Base-by-base conservation (phyloP, 306 rosid genomes). In the Lathyrus sativus region DNA sequence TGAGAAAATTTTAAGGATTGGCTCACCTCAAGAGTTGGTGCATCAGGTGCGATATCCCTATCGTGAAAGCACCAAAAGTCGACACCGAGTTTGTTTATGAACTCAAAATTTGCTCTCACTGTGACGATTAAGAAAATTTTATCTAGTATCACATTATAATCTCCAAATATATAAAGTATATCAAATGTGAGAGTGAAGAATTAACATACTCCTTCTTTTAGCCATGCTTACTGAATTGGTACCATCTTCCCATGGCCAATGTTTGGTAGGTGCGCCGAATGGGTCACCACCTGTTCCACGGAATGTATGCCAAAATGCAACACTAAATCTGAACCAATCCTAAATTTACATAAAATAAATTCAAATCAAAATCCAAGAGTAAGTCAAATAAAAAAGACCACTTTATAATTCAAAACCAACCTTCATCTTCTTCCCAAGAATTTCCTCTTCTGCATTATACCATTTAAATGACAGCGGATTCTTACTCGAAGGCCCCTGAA, bases 161-260 rank as follows among this genome's bases (percentile, higher is more conserved):
- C 0, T 59, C 8, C 53, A 65, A 26, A 57, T 50, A 57, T 50
- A 55, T 49, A 26, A 64, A 48, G 46, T 50, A 56, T 48, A 61
- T 11, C 70, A 72, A 59, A 33, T 3, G 22, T 38, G 48, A 64
- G 48, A 10, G 48, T 42, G 17, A 48, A 43, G 14, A 39, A 46
- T 45, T 50, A 70, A 29, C 96, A 11, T 82, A 92, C 97, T 90
- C 83, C 99, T 89, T 83, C 95, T 84, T 84, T 88, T 93, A 28
- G 99, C 96, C 95, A 93, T 93, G 57, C 74, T 86, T 73, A 93
- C 13, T 57, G 97, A 88, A 75, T 93, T 90, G 65, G 97, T 88
- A 79, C 96, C 99, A 71, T 93, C 99, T 81, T 90, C 97, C 96
- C 99, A 90, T 1, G 99, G 96, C 97, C 97, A 95, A 54, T 65